A percentile compares a stretch with the other conserved stretches of the same genome.
Evolutionary conservation across 2,329 filamentous ascomycete species (phyloP).

Genomic region (Ceratocystis alfenasii): DNA sequence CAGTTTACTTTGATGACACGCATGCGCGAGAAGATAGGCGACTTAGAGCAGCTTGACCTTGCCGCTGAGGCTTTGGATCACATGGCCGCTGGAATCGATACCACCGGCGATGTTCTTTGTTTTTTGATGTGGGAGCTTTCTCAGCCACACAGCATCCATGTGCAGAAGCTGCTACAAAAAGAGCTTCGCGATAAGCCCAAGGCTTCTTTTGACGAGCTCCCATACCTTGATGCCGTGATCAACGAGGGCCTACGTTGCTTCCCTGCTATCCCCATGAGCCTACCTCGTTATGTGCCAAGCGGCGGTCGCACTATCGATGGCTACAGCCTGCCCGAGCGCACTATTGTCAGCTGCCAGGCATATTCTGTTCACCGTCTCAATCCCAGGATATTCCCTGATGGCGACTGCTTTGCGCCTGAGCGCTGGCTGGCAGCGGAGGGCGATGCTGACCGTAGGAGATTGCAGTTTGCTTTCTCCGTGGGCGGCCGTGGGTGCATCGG

Average conservation of each 20-base stretch:
- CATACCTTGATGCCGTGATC: conserved; percentile 51
- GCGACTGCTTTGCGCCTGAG: conserved; percentile 66
- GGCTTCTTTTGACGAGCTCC: conserved; percentile 37
- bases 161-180: conserved; percentile 41
- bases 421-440: conserved; percentile 68
- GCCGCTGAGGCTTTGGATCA: conserved; percentile 61
- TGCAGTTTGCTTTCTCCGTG: conserved; percentile 54
- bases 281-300: conserved; percentile 47
- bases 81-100: conserved; percentile 61
- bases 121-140: conserved; percentile 63
- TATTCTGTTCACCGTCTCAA: conserved; percentile 50
- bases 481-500: conserved; percentile 55
- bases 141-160: conserved; percentile 39
- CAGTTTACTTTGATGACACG: conserved; percentile 48
- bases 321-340: conserved; percentile 40
- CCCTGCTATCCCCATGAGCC: conserved; percentile 54
- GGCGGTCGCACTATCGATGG: conserved; percentile 46
- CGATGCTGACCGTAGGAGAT: conserved; percentile 54
- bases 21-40: conserved; percentile 39
- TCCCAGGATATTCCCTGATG: conserved; percentile 59
- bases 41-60: conserved; percentile 41
- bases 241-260: conserved; percentile 51
- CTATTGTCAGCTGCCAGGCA: conserved; percentile 50
- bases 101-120: conserved; percentile 56
- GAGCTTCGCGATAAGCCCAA: conserved; percentile 39